Base-by-base conservation (phyloP, 306 rosid species). In the Vigna unguiculata region DNA sequence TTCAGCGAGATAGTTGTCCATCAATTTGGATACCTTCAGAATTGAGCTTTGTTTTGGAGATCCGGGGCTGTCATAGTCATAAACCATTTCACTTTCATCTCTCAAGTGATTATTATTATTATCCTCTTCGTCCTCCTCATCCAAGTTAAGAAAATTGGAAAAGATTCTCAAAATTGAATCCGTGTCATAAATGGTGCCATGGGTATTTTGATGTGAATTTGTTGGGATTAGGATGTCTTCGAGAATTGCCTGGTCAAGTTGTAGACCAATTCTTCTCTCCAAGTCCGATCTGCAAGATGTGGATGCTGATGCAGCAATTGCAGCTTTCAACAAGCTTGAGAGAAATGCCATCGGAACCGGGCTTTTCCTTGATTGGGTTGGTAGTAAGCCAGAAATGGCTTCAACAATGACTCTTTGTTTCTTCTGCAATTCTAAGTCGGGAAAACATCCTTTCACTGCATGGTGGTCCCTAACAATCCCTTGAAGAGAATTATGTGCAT, bases 31-130 rank as follows among this genome's bases (percentile, higher is more conserved):
- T 1, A 92, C 98, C 85, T 96, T 96, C 2, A 96, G 88, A 78
- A 96, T 92, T 57, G 98, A 88, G 78, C 96, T 96, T 78, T 96
- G 99, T 63, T 91, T 92, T 6, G 99, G 99, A 21, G 99, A 96
- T 73, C 96, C 97, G 2, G 97, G 98, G 79, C 91, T 91, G 64
- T 96, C 99, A 48, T 89, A 96, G 65, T 89, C 96, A 81, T 90
- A 89, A 25, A 87, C 86, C 98, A 91, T 93, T 68, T 96, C 97
- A 14, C 84, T 86, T 81, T 95, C 99, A 41, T 91, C 93, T 72
- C 96, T 86, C 84, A 92, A 63, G 51, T 57, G 86, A 71, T 61
- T 57, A 36, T 88, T 90, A 71, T 61, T 57, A 36, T 88, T 90
- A 0, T 89, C 93, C 0, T 91, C 94, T 16, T 92, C 95, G 17